Percentiles rank a stretch among this genome's conserved stretches.
Conservation (phyloP, 192 early-diverging fungal genomes). For the Entomortierella lignicola region DNA sequence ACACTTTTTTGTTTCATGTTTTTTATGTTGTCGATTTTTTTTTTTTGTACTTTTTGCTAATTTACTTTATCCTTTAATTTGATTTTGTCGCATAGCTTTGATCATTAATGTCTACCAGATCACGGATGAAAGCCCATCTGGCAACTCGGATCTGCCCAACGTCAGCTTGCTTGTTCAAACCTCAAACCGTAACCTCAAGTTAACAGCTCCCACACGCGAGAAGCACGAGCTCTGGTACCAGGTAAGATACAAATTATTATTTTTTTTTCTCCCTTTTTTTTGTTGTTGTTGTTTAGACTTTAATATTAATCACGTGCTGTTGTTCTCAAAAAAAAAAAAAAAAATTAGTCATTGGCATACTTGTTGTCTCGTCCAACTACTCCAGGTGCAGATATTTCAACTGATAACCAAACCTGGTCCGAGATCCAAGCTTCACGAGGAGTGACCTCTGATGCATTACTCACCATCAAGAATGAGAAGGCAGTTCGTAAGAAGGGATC, state of each 20-base stretch:
- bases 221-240: constrained; percentile 81
- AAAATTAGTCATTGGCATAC: constrained; percentile 36
- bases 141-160: constrained; percentile 58
- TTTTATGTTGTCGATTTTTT: constrained; percentile 14
- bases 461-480: constrained; percentile 44
- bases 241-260: constrained; percentile 48
- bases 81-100: constrained; percentile 67
- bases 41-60: neutral
- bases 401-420: constrained; percentile 48
- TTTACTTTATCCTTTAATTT: constrained; percentile 15
- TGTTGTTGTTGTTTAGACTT: no score
- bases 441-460: constrained; percentile 18
- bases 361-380: constrained; percentile 48
- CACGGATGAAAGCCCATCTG: constrained; percentile 59
- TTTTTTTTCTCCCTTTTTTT: neutral
- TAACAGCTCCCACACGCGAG: constrained; percentile 72
- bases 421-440: constrained; percentile 45
- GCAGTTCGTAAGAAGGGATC: constrained; percentile 45
- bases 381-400: constrained; percentile 24
- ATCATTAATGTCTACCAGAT: constrained; percentile 72
- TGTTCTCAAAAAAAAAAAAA: no score
- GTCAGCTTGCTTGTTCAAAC: constrained; percentile 78
- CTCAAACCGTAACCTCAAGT: constrained; percentile 76
- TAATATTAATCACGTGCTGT: no score
- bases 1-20: constrained; percentile 23